Percentiles rank a stretch among this genome's conserved stretches.
phyloP scores from a whole-genome alignment of 768 basidiomycete genomes.

The Suillus subalutaceus region DNA sequence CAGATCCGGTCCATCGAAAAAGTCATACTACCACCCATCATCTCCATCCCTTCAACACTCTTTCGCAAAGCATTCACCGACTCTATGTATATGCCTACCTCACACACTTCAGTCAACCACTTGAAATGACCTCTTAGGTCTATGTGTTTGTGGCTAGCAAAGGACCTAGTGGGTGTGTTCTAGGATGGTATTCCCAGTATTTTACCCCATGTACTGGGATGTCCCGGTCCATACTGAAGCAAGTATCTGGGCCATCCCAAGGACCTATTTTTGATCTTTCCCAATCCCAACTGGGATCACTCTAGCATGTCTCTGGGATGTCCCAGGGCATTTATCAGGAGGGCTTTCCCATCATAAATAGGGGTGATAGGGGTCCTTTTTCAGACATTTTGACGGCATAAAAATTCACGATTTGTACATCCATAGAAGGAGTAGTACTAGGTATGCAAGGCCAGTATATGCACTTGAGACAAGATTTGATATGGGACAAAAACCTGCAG shows the following conservation, averaged over 20 bases:
- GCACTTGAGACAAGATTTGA: neutral
- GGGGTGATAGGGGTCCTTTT: neutral
- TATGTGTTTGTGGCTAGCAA: neutral
- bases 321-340: neutral
- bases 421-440: neutral
- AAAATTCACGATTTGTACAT: neutral
- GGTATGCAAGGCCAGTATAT: neutral
- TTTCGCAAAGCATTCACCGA: too few species aligned
- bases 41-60: too few species aligned
- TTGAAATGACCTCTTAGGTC: neutral
- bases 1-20: too few species aligned
- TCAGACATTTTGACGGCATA: neutral
- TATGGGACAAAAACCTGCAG: neutral
- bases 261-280: neutral
- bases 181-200: conserved; percentile 2
- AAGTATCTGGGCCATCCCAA: neutral
- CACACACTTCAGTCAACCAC: too few species aligned
- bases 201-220: neutral
- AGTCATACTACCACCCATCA: too few species aligned
- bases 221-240: neutral
- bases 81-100: too few species aligned
- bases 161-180: neutral
- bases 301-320: neutral
- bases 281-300: neutral
- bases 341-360: neutral